A percentile compares a stretch with the other conserved stretches of the same genome.
Conservation (phyloP, 805 yeast genomes). For the Metschnikowia chrysomelidarum region DNA sequence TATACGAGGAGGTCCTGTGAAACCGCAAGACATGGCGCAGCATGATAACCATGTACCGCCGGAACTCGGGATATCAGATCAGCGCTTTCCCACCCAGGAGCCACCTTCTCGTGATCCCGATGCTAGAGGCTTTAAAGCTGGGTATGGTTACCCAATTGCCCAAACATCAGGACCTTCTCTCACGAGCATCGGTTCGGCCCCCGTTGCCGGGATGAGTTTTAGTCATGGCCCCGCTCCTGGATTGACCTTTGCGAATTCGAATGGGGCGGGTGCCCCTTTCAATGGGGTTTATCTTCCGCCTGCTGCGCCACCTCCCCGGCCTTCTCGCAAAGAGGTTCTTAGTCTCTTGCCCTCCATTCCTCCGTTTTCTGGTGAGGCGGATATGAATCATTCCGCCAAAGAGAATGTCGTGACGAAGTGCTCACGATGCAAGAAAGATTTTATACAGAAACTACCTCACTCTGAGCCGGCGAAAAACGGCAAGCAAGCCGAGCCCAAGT, state of each 20-base stretch:
- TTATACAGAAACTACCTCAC: conserved; percentile 43
- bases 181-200: neutral
- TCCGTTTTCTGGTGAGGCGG: conserved; percentile 32
- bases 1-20: conserved; percentile 10
- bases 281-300: conserved; percentile 12
- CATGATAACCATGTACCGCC: conserved; percentile 4
- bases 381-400: conserved; percentile 8
- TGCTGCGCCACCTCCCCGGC: conserved; percentile 3
- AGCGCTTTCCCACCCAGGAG: conserved; percentile 18
- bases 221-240: too few species aligned
- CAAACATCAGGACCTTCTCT: neutral
- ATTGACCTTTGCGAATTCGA: neutral
- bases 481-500: conserved; percentile 39
- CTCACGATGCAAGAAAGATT: conserved; percentile 59
- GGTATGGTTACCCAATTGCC: conserved; percentile 13
- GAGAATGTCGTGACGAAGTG: conserved; percentile 31
- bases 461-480: conserved; percentile 29
- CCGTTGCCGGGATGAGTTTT: conserved; percentile 1
- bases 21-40: conserved; percentile 3
- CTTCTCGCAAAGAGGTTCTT: conserved; percentile 12
- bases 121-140: conserved; percentile 15
- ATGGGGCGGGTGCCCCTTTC: conserved; percentile 12
- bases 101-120: conserved; percentile 18
- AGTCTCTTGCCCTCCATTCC: conserved; percentile 36
- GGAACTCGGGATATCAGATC: conserved; percentile 14